phyloP scores from a whole-genome alignment of 2,329 filamentous ascomycete species.

The Aureobasidium sp. region DNA sequence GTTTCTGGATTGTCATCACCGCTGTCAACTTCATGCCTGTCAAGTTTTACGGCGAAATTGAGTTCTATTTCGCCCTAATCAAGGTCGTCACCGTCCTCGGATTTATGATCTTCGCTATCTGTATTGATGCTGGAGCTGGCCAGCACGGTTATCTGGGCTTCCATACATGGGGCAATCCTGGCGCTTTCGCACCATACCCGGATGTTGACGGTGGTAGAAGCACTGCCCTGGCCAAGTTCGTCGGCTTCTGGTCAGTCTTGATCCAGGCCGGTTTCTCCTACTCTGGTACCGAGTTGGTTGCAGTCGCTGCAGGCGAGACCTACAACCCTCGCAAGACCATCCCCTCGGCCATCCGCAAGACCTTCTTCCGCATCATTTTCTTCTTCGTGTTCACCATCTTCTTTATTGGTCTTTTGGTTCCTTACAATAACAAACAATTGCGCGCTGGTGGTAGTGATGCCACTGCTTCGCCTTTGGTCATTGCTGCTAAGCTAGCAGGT shows the following conservation, averaged over 20 bases:
- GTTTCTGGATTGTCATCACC: slow-evolving; percentile 33
- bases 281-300: slow-evolving; percentile 48
- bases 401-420: slow-evolving; percentile 30
- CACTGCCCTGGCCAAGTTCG: slow-evolving; percentile 27
- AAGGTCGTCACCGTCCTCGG: slow-evolving; percentile 48
- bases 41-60: slow-evolving; percentile 45
- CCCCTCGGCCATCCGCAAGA: slow-evolving; percentile 30
- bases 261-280: slow-evolving; percentile 53
- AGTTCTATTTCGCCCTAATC: slow-evolving; percentile 47
- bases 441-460: slow-evolving; percentile 27
- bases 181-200: slow-evolving; percentile 33
- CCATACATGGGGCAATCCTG: slow-evolving; percentile 40
- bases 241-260: slow-evolving; percentile 50
- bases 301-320: slow-evolving; percentile 43
- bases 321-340: slow-evolving; percentile 44
- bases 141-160: slow-evolving; percentile 54
- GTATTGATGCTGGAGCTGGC: slow-evolving; percentile 37
- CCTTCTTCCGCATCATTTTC: slow-evolving; percentile 31
- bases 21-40: slow-evolving; percentile 45
- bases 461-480: slow-evolving; percentile 57
- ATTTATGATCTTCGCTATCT: slow-evolving; percentile 35
- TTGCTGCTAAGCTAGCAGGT: slow-evolving; percentile 55
- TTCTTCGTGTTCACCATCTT: slow-evolving; percentile 32
- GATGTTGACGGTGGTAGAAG: slow-evolving; percentile 20
- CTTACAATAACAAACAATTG: slow-evolving; percentile 30